Percentiles rank a stretch among this genome's conserved stretches.
Conservation (phyloP, 148 eudicot genomes). For the Cornus florida region DNA sequence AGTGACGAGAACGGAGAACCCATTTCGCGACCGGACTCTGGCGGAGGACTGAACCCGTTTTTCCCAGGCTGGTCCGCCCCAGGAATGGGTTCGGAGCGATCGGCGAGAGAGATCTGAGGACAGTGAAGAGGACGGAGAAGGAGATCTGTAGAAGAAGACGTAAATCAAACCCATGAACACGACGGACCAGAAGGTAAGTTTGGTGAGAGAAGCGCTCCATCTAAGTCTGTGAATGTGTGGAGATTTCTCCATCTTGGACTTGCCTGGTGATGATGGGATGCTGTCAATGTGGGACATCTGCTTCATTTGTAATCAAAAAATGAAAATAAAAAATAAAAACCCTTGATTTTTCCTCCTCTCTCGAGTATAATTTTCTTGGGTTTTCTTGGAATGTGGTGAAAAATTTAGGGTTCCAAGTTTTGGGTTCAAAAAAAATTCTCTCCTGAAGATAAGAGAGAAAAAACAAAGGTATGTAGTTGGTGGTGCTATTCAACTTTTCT, state of each 20-base stretch:
- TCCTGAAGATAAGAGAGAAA: neutral
- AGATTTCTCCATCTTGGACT: conserved; percentile 70
- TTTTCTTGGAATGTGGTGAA: conserved; percentile 3
- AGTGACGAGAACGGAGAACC: conserved; percentile 73
- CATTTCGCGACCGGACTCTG: conserved; percentile 46
- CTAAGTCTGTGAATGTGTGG: conserved; percentile 44
- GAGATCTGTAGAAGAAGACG: conserved; percentile 40
- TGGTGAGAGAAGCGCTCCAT: conserved; percentile 48
- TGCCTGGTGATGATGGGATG: conserved; percentile 62
- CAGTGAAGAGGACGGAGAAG: conserved; percentile 25
- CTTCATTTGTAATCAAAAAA: conserved; percentile 27
- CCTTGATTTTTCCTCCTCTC: conserved; percentile 16
- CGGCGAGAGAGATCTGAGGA: conserved; percentile 56
- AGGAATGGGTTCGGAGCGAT: conserved; percentile 56
- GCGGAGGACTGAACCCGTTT: conserved; percentile 66
- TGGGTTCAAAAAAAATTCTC: neutral
- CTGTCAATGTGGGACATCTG: conserved; percentile 49
- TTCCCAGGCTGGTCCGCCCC: conserved; percentile 73
- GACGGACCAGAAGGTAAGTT: conserved; percentile 62
- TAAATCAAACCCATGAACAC: conserved; percentile 54
- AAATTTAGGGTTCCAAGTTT: neutral
- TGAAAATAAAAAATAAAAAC: neutral
- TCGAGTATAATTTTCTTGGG: conserved; percentile 1
- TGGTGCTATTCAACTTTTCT: conserved; percentile 6
- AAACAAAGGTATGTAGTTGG: neutral